Conservation (phyloP, 345 rosid species). For the Eucalyptus rudis region DNA sequence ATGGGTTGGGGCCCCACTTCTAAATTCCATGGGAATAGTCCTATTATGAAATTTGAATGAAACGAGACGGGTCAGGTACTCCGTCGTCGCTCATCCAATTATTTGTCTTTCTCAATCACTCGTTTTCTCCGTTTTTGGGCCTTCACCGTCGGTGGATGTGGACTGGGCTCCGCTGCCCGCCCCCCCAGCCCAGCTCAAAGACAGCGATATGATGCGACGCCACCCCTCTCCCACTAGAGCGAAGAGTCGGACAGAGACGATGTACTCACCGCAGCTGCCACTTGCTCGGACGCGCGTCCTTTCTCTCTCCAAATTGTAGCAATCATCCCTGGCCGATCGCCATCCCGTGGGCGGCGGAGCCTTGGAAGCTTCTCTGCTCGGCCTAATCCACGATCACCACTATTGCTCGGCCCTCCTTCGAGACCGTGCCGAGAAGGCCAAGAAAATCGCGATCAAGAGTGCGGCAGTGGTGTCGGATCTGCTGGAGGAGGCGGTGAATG, state of each 20-base stretch:
- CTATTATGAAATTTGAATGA: not conserved
- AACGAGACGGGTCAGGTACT: not conserved
- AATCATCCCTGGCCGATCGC: slow-evolving; percentile 2
- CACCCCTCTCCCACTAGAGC: not conserved
- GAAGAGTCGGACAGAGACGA: not conserved
- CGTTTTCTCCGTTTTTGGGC: not conserved
- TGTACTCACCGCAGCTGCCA: slow-evolving; percentile 21
- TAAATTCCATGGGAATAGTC: not conserved
- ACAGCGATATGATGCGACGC: not conserved
- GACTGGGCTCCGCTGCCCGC: not conserved
- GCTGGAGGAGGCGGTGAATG: slow-evolving; percentile 67
- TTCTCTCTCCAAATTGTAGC: slow-evolving; percentile 5
- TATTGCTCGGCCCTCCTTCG: slow-evolving; percentile 42
- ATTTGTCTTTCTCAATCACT: not conserved
- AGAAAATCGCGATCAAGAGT: slow-evolving; percentile 45
- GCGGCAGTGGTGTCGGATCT: slow-evolving; percentile 57
- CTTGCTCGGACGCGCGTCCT: slow-evolving; percentile 19
- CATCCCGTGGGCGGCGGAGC: not conserved
- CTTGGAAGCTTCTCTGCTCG: slow-evolving; percentile 50
- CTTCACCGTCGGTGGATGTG: not conserved
- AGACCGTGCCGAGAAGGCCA: slow-evolving; percentile 57
- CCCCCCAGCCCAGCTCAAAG: not conserved
- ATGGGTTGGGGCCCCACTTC: not conserved
- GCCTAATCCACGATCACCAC: slow-evolving; percentile 48
- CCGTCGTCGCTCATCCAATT: not conserved